These are phyloP conservation scores for Pseudonitzschia pungens DNA, from an alignment of 108 stramenopile species.

Conservation along the genomic window DNA sequence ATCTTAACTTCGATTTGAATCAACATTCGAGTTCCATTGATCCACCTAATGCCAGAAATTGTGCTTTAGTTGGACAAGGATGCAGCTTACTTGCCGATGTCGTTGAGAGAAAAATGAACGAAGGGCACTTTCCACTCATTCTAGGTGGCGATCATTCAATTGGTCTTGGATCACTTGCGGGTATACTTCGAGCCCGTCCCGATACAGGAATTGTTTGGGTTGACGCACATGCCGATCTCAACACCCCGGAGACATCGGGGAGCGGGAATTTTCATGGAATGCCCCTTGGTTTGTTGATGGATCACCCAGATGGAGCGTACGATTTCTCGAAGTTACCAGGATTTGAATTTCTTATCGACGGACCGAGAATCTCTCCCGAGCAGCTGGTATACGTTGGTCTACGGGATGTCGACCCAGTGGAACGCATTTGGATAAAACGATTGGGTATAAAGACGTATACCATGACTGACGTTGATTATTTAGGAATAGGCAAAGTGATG, in stretches of 20 bases:
- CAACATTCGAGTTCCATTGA: not conserved
- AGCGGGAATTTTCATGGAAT: slow-evolving; percentile 99
- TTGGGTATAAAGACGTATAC: slow-evolving; percentile 86
- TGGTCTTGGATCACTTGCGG: slow-evolving; percentile 91
- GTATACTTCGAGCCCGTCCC: slow-evolving; percentile 81
- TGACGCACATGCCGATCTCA: slow-evolving; percentile 99
- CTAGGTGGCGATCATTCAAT: slow-evolving; percentile 98
- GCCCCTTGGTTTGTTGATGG: slow-evolving; percentile 94
- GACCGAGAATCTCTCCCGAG: slow-evolving; percentile 63
- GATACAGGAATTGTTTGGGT: slow-evolving; percentile 97
- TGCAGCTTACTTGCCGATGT: slow-evolving; percentile 47
- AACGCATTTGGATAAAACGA: slow-evolving; percentile 77
- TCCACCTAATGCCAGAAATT: slow-evolving; percentile 71
- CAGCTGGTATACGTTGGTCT: slow-evolving; percentile 96
- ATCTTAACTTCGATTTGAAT: slow-evolving; percentile 58
- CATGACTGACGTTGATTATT: slow-evolving; percentile 96
- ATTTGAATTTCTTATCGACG: slow-evolving; percentile 83
- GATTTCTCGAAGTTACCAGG: slow-evolving; percentile 84
- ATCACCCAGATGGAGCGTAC: slow-evolving; percentile 41
- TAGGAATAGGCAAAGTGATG: slow-evolving; percentile 97
- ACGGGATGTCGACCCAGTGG: slow-evolving; percentile 91
- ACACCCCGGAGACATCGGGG: slow-evolving; percentile 86
- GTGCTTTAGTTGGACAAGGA: slow-evolving; percentile 57
- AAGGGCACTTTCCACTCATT: slow-evolving; percentile 78
- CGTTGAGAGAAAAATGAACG: slow-evolving; percentile 57